Percentiles rank a stretch among this genome's conserved stretches.
These are phyloP conservation scores for Trametes cubensis DNA, from an alignment of 768 basidiomycete species.

Conservation along the genomic window DNA sequence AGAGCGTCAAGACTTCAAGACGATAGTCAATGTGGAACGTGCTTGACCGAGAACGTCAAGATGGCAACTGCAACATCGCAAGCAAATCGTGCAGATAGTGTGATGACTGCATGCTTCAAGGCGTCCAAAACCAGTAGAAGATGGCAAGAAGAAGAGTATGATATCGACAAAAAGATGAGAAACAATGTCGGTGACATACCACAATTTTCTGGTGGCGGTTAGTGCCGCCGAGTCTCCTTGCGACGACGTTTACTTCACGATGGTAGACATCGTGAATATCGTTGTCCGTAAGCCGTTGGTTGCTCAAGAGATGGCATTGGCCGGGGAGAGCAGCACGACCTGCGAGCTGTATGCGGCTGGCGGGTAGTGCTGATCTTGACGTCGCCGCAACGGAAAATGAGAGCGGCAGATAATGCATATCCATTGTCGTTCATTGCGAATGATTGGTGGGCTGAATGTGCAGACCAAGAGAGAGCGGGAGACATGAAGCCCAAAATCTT, in stretches of 20 bases:
- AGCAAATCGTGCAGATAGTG: neutral
- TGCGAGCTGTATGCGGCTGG: constrained; percentile 6
- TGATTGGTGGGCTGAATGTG: neutral
- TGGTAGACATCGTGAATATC: neutral
- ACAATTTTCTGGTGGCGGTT: too few species aligned
- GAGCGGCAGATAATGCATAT: too few species aligned
- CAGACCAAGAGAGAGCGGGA: neutral
- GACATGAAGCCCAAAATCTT: too few species aligned
- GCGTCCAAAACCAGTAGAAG: too few species aligned
- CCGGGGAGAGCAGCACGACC: constrained; percentile 13
- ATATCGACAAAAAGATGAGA: too few species aligned
- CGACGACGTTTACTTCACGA: neutral
- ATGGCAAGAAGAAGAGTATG: too few species aligned
- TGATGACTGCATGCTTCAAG: too few species aligned
- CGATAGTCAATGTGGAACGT: neutral
- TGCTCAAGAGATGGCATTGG: neutral
- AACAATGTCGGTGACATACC: too few species aligned
- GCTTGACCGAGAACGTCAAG: neutral
- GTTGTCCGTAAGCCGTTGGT: neutral
- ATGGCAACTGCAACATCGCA: neutral
- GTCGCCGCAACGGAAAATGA: neutral
- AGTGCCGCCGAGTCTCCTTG: too few species aligned
- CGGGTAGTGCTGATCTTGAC: constrained; percentile 12
- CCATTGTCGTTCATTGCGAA: neutral
- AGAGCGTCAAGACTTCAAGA: neutral